Evolutionary conservation across 2,329 filamentous ascomycete genomes (phyloP).

Genomic region (Colletotrichum siamense): DNA sequence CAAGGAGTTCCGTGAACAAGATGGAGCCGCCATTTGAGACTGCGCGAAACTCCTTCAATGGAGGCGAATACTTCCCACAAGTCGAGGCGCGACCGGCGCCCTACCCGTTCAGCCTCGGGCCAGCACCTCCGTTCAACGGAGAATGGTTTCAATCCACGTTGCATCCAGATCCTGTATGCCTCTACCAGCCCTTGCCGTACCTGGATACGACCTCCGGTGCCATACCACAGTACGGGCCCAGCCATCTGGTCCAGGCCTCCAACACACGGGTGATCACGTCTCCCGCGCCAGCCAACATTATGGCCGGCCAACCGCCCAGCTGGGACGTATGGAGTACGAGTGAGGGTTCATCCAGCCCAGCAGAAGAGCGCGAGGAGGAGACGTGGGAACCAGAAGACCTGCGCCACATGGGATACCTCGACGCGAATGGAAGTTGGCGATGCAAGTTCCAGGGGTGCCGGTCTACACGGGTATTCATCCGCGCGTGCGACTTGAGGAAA

Average conservation of each 20-base stretch:
- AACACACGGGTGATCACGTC: background rate
- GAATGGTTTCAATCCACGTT: background rate
- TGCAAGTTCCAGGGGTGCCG: background rate
- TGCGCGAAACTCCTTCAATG: too few species aligned
- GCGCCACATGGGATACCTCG: conserved; percentile 8
- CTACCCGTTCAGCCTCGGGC: background rate
- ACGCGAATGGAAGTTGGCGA: conserved; percentile 3
- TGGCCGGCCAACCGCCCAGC: background rate
- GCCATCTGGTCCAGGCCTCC: background rate
- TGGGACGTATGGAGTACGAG: background rate
- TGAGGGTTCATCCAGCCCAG: background rate
- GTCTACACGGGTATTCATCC: background rate
- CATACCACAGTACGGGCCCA: background rate
- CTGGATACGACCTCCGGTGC: background rate
- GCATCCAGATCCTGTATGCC: background rate
- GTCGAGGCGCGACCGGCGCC: background rate
- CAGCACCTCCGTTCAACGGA: background rate
- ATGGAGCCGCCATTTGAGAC: background rate
- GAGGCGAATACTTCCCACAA: background rate
- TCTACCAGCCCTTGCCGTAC: background rate
- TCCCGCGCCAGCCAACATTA: background rate
- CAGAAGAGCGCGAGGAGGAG: background rate
- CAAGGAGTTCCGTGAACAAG: too few species aligned
- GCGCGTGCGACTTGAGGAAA: conserved; percentile 7
- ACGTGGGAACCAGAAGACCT: conserved; percentile 1